phyloP scores from a whole-genome alignment of 208 protist genomes.

The Acanthamoeba culbertsoni region DNA sequence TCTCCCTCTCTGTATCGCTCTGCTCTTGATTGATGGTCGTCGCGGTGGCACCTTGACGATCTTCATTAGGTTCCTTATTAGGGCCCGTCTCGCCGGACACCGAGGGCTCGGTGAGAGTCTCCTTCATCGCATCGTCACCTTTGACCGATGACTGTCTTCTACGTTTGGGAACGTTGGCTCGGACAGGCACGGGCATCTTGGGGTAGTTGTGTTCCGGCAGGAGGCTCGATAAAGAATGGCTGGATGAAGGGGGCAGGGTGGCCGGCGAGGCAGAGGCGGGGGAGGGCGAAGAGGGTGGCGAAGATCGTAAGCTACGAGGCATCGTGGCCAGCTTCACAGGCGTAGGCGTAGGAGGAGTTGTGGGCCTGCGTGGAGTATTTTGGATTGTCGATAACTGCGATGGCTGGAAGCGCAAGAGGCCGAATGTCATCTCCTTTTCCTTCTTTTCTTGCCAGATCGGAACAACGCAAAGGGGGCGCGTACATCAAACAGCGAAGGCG shows the following conservation, averaged over 20 bases:
- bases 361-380: background rate
- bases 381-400: background rate
- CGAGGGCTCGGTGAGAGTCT: no score
- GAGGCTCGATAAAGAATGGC: background rate
- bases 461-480: background rate
- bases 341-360: background rate
- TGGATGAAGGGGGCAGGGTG: background rate
- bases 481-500: slow-evolving; percentile 36
- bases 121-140: no score
- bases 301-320: background rate
- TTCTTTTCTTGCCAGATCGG: no score
- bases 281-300: background rate
- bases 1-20: no score
- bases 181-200: background rate
- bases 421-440: background rate
- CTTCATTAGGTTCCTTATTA: no score
- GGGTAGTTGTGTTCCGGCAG: background rate
- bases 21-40: no score
- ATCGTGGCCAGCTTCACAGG: background rate
- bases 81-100: no score
- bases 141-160: no score
- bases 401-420: background rate
- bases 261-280: background rate
- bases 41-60: no score
- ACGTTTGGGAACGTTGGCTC: background rate